Percentiles rank a stretch among this genome's conserved stretches.
phyloP scores from a whole-genome alignment of 164 flowering plant species.

The Annona cherimola region DNA sequence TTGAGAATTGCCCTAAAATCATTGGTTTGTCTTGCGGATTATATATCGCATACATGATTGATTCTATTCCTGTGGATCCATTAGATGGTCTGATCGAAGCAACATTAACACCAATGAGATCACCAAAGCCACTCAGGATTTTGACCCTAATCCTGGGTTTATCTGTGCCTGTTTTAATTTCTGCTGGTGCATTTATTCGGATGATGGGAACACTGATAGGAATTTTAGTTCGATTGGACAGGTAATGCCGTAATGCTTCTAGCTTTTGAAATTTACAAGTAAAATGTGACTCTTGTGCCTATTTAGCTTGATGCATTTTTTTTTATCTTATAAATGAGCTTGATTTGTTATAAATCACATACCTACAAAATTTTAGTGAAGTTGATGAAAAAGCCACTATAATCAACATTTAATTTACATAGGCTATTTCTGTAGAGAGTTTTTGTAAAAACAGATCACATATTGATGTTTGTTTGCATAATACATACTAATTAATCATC shows the following conservation, averaged over 20 bases:
- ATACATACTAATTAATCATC: no score
- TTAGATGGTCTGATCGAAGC: slow-evolving; percentile 96
- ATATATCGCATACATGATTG: neutral
- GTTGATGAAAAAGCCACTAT: no score
- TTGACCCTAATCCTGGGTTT: slow-evolving; percentile 65
- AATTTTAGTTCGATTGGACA: slow-evolving; percentile 58
- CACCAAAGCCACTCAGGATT: slow-evolving; percentile 80
- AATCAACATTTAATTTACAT: no score
- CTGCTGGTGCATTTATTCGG: slow-evolving; percentile 65
- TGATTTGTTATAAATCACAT: neutral
- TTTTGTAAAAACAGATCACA: no score
- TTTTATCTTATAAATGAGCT: neutral
- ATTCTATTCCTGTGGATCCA: slow-evolving; percentile 18
- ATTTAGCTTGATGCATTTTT: neutral
- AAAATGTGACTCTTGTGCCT: neutral
- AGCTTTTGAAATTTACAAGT: neutral
- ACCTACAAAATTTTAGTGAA: neutral
- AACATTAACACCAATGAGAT: slow-evolving; percentile 66
- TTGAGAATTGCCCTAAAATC: neutral
- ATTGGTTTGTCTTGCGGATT: neutral
- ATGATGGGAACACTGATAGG: slow-evolving; percentile 52
- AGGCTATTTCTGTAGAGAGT: no score
- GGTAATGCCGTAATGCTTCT: slow-evolving; percentile 32
- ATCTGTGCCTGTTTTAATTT: slow-evolving; percentile 53
- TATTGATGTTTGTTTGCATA: no score